These are phyloP conservation scores for Kandelia obovata DNA, from an alignment of 345 rosid species.

Conservation along the genomic window DNA sequence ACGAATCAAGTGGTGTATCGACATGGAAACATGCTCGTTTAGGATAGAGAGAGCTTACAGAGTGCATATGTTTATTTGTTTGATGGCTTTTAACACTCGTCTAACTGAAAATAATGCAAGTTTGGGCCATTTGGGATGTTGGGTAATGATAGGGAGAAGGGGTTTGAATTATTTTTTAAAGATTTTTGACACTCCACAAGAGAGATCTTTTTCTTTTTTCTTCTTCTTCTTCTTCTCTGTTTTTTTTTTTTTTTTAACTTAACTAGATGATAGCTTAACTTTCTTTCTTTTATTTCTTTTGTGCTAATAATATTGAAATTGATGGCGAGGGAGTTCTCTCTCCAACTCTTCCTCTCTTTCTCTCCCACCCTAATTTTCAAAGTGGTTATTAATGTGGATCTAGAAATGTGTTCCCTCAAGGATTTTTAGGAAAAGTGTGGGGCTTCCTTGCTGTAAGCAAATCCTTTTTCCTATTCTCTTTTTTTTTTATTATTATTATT, in stretches of 20 bases:
- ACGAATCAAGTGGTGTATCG: conserved; percentile 25
- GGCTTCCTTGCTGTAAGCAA: conserved; percentile 30
- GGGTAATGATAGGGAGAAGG: conserved; percentile 38
- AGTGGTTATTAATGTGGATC: conserved; percentile 43
- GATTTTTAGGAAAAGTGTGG: conserved; percentile 39
- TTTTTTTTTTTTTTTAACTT: background rate
- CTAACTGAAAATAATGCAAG: conserved; percentile 39
- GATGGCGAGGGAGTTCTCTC: conserved; percentile 25
- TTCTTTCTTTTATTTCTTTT: conserved; percentile 14
- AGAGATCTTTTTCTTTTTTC: background rate
- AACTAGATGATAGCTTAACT: conserved; percentile 4
- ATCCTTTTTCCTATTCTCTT: conserved; percentile 8
- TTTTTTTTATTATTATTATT: background rate
- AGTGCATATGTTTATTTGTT: background rate
- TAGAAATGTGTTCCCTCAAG: conserved; percentile 44
- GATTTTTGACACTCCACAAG: conserved; percentile 2
- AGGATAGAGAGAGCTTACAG: background rate
- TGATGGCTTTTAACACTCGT: conserved; percentile 19
- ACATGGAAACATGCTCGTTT: conserved; percentile 21
- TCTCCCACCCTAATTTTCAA: conserved; percentile 40
- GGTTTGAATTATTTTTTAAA: conserved; percentile 2
- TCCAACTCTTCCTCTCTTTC: background rate
- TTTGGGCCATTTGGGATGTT: conserved; percentile 35
- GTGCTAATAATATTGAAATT: conserved; percentile 39
- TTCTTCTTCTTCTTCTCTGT: background rate